Evolutionary conservation across 495 filamentous ascomycete species (phyloP).

Genomic region (Aspergillus ostianus): DNA sequence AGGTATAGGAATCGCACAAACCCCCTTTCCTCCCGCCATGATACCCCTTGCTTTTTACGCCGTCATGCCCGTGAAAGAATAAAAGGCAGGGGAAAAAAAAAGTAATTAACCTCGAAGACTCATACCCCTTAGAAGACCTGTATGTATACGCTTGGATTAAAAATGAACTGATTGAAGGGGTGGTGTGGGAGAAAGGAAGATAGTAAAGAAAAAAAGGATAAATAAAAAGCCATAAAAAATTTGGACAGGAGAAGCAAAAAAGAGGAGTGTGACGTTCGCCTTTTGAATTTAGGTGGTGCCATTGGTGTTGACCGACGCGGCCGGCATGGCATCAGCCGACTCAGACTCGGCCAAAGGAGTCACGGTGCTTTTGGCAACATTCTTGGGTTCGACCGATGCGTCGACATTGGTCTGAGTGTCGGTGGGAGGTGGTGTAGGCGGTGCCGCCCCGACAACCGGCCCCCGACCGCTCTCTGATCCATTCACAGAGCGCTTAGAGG

Average conservation of each 20-base stretch:
- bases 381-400: conserved; percentile 32
- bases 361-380: conserved; percentile 34
- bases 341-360: conserved; percentile 35
- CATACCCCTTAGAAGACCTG: conserved; percentile 36
- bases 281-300: conserved; percentile 27
- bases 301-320: conserved; percentile 31
- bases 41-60: conserved; percentile 32
- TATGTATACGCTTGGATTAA: conserved; percentile 49
- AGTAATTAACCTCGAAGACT: conserved; percentile 20
- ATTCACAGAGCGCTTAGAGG: conserved; percentile 36
- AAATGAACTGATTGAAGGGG: conserved; percentile 26
- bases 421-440: conserved; percentile 45
- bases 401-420: conserved; percentile 37
- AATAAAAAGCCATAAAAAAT: conserved; percentile 24
- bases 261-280: conserved; percentile 10
- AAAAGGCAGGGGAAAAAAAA: conserved; percentile 16
- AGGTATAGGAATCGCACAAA: conserved; percentile 13
- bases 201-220: conserved; percentile 11
- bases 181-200: conserved; percentile 24
- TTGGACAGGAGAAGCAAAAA: conserved; percentile 31
- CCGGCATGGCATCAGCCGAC: conserved; percentile 30
- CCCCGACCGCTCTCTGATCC: conserved; percentile 29
- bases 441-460: conserved; percentile 37
- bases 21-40: conserved; percentile 20
- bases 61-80: conserved; percentile 35